phyloP scores from a whole-genome alignment of 345 rosid species.

The Eucalyptus camaldulensis region DNA sequence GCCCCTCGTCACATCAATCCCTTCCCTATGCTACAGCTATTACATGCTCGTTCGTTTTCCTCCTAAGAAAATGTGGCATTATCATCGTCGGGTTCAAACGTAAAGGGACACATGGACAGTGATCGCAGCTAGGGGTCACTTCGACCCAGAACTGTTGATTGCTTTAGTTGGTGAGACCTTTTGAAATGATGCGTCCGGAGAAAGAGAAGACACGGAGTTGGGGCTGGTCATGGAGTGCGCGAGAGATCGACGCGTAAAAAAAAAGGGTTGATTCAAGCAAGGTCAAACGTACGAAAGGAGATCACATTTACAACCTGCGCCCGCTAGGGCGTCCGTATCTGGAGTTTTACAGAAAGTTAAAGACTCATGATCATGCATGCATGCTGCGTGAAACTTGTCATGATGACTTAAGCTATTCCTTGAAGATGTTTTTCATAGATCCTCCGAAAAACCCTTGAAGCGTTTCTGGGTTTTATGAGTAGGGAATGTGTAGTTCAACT shows the following conservation, averaged over 20 bases:
- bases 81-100: neutral
- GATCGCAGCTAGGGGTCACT: neutral
- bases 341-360: neutral
- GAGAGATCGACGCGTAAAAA: neutral
- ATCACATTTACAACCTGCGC: neutral
- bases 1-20: neutral
- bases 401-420: neutral
- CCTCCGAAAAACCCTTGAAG: neutral
- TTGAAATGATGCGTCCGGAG: neutral
- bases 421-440: neutral
- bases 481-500: neutral
- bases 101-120: neutral
- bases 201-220: neutral
- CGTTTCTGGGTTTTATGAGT: neutral
- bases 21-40: neutral
- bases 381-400: neutral
- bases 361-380: neutral
- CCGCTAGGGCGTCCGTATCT: neutral
- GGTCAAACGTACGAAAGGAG: neutral
- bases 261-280: neutral
- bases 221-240: neutral
- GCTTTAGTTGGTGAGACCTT: neutral
- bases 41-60: neutral
- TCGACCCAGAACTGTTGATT: neutral
- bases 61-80: neutral